Percentiles rank a stretch among this genome's conserved stretches.
Conservation (phyloP, 768 basidiomycete species). For the Xanthoconium purpureum region DNA sequence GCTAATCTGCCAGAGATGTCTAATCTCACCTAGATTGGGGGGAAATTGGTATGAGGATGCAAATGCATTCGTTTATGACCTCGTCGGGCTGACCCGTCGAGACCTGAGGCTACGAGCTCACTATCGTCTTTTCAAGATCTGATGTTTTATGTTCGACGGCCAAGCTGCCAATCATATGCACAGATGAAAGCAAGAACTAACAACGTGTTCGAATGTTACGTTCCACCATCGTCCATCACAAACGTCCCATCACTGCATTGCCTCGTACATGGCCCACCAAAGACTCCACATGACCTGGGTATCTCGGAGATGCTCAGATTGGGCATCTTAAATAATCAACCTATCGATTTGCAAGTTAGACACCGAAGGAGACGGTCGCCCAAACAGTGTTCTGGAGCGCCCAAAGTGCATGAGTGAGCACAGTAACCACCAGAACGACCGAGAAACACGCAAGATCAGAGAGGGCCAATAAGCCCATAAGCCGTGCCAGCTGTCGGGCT, state of each 20-base stretch:
- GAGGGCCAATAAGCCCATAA: slow-evolving; percentile 6
- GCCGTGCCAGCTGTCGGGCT: slow-evolving; percentile 3
- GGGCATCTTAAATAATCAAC: slow-evolving; percentile 1
- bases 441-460: slow-evolving; percentile 17
- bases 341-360: slow-evolving; percentile 4
- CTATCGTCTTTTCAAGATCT: background rate
- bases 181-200: slow-evolving; percentile 2
- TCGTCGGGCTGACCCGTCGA: too few species aligned
- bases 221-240: background rate
- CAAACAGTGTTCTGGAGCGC: slow-evolving; percentile 23
- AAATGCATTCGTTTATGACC: too few species aligned
- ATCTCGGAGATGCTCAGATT: background rate
- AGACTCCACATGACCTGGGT: background rate
- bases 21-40: too few species aligned
- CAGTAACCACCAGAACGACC: slow-evolving; percentile 12
- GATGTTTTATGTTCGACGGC: background rate
- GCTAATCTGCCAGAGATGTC: too few species aligned
- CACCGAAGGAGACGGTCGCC: slow-evolving; percentile 25
- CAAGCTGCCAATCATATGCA: background rate
- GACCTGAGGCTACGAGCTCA: too few species aligned
- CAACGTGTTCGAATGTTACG: background rate
- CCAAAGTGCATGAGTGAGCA: slow-evolving; percentile 19
- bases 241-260: background rate
- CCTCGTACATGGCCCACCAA: slow-evolving; percentile 2
- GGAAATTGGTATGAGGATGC: too few species aligned